These are phyloP conservation scores for Gigaspora rosea DNA, from an alignment of 192 early-diverging fungal species.

Conservation along the genomic window DNA sequence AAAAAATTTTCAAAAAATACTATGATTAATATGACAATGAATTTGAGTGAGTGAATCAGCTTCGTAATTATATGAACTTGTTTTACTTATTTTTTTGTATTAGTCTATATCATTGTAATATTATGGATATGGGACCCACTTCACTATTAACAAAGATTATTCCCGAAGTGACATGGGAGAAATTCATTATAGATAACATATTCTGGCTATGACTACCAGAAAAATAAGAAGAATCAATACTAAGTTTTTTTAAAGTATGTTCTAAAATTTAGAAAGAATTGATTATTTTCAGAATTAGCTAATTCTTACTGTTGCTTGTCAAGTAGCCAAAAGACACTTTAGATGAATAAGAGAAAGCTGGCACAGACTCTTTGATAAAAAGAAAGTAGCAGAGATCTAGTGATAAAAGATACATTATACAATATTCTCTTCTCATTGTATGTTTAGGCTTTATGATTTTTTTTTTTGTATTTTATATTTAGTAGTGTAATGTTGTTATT, in stretches of 20 bases:
- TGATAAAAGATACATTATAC: neutral
- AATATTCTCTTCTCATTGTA: constrained; percentile 16
- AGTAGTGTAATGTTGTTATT: constrained; percentile 6
- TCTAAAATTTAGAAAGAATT: constrained; percentile 18
- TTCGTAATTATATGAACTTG: constrained; percentile 15
- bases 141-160: constrained; percentile 20
- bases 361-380: constrained; percentile 8
- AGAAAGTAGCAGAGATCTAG: neutral
- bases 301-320: too few relatives aligned
- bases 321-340: constrained; percentile 17
- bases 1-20: constrained; percentile 29
- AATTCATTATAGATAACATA: constrained; percentile 24
- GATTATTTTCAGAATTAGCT: too few relatives aligned
- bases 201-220: constrained; percentile 14
- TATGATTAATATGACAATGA: constrained; percentile 8
- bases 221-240: constrained; percentile 17
- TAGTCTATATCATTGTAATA: constrained; percentile 18
- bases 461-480: constrained; percentile 9
- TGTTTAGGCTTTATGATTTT: too few relatives aligned
- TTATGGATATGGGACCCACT: constrained; percentile 19
- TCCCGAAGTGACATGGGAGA: constrained; percentile 7
- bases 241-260: constrained; percentile 25
- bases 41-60: constrained; percentile 21
- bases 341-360: neutral
- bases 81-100: constrained; percentile 14